phyloP scores from a whole-genome alignment of 306 rosid genomes.

The Cucumis hystrix region DNA sequence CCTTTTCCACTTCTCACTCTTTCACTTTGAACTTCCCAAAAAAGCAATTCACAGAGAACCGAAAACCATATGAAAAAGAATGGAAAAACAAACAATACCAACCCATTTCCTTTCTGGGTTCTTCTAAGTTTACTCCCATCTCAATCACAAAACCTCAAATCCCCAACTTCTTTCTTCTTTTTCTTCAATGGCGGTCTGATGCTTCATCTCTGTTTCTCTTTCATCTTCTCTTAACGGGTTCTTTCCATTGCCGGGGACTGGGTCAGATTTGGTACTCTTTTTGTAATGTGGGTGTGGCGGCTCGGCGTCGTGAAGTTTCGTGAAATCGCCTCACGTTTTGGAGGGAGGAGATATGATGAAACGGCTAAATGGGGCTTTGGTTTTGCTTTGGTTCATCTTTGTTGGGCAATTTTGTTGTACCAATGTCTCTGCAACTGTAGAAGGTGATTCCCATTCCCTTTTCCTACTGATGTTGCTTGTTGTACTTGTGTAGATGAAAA shows the following conservation, averaged over 20 bases:
- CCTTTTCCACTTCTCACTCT: neutral
- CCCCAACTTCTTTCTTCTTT: neutral
- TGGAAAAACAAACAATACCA: neutral
- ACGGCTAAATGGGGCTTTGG: neutral
- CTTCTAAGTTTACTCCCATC: neutral
- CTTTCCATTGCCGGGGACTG: neutral
- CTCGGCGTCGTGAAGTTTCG: neutral
- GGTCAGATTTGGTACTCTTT: neutral
- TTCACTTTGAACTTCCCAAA: neutral
- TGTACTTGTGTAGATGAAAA: neutral
- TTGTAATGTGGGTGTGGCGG: conserved; percentile 12
- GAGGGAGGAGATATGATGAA: conserved; percentile 7
- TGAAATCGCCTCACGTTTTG: conserved; percentile 4
- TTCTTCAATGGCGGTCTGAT: neutral
- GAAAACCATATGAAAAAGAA: neutral
- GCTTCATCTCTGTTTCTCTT: neutral
- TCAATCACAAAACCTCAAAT: neutral
- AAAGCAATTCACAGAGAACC: neutral
- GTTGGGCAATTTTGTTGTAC: neutral
- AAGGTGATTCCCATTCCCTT: neutral
- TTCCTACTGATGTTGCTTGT: neutral
- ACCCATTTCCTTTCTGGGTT: neutral
- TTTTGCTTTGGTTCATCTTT: neutral
- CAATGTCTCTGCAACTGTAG: neutral
- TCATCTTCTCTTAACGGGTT: neutral